Evolutionary conservation across 1,139 yeast genomes (phyloP).

Genomic region (Kurtzmaniella quercitrusa): DNA sequence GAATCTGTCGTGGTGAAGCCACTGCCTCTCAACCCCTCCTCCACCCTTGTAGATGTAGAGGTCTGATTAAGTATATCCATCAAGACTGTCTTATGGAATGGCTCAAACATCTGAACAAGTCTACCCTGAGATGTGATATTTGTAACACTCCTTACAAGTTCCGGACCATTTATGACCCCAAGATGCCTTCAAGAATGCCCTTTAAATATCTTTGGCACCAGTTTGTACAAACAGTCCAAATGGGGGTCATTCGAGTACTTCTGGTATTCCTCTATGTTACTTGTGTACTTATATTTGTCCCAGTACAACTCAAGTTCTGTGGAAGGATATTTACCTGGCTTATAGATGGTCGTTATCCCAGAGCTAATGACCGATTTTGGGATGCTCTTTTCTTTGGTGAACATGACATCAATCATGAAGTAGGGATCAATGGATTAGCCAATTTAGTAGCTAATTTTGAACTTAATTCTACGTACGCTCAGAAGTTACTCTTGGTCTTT

Average conservation of each 20-base stretch:
- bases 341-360: conserved; percentile 48
- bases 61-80: conserved; percentile 89
- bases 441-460: conserved; percentile 10
- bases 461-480: background rate
- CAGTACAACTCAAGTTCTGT: conserved; percentile 51
- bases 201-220: conserved; percentile 38
- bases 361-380: conserved; percentile 25
- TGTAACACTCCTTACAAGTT: conserved; percentile 78
- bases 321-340: conserved; percentile 53
- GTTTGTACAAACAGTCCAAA: conserved; percentile 24
- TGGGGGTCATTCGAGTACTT: conserved; percentile 19
- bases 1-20: conserved; percentile 94
- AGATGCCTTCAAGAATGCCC: conserved; percentile 70
- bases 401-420: conserved; percentile 5
- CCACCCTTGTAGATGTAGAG: conserved; percentile 92
- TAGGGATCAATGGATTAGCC: background rate
- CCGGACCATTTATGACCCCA: conserved; percentile 63
- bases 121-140: conserved; percentile 75
- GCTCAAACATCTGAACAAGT: conserved; percentile 63
- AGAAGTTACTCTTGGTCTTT: background rate
- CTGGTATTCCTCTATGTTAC: conserved; percentile 32
- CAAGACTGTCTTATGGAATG: conserved; percentile 90
- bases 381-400: conserved; percentile 51
- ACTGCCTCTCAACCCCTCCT: conserved; percentile 72
- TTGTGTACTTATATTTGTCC: conserved; percentile 50